Evolutionary conservation across 139 green algal genomes (phyloP).

Genomic region (Chlamydomonas asymmetrica): DNA sequence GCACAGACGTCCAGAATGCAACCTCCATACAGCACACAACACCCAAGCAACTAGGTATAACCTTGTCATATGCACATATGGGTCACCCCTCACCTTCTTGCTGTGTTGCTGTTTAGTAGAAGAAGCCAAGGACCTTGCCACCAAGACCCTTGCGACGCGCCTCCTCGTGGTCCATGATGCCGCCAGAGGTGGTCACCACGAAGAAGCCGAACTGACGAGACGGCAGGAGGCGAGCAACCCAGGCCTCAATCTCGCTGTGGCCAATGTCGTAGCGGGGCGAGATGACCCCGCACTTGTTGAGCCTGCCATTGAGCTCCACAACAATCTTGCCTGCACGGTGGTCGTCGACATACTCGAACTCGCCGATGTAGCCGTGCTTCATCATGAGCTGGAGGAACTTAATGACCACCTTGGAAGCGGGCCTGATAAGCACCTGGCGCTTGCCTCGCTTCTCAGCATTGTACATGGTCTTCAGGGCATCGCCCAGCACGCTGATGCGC

Average conservation of each 20-base stretch:
- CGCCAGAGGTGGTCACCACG: constrained; percentile 93
- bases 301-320: constrained; percentile 96
- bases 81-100: too few relatives aligned
- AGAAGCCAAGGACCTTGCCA: constrained; percentile 95
- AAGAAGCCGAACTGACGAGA: constrained; percentile 98
- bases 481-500: constrained; percentile 91
- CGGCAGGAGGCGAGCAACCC: constrained; percentile 94
- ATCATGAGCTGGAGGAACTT: constrained; percentile 99
- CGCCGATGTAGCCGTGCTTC: constrained; percentile 97
- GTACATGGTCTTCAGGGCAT: constrained; percentile 98
- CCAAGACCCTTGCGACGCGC: constrained; percentile 95
- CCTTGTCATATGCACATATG: too few relatives aligned
- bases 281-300: constrained; percentile 99
- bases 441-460: constrained; percentile 99
- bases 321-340: constrained; percentile 98
- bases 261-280: constrained; percentile 93
- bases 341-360: constrained; percentile 99
- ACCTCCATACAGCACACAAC: too few relatives aligned
- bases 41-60: too few relatives aligned
- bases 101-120: constrained; percentile 84
- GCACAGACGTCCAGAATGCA: too few relatives aligned
- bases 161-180: constrained; percentile 99
- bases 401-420: constrained; percentile 98
- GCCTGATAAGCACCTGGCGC: constrained; percentile 92
- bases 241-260: constrained; percentile 87